These are phyloP conservation scores for Seiridium cupressi DNA, from an alignment of 2,329 filamentous ascomycete species.

Conservation along the genomic window DNA sequence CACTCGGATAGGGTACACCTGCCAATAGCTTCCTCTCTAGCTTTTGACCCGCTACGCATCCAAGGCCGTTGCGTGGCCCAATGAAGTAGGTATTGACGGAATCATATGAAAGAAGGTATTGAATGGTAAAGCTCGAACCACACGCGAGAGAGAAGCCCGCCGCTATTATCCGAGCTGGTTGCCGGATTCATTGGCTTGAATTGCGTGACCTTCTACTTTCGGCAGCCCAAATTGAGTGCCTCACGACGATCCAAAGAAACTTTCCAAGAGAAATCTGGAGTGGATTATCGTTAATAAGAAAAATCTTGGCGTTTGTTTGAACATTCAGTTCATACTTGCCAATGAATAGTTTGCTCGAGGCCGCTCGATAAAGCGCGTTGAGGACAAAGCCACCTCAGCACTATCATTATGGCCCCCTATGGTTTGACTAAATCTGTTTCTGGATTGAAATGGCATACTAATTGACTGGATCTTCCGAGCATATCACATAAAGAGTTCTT, in stretches of 20 bases:
- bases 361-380: too few relatives aligned
- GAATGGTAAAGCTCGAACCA: neutral
- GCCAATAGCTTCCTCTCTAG: neutral
- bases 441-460: too few relatives aligned
- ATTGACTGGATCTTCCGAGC: too few relatives aligned
- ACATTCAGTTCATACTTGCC: neutral
- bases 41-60: neutral
- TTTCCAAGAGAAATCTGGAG: neutral
- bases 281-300: neutral
- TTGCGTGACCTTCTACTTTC: neutral
- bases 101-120: neutral
- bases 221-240: neutral
- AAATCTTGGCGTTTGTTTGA: neutral
- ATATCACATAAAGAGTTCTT: too few relatives aligned
- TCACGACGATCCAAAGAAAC: neutral
- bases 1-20: neutral
- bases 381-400: too few relatives aligned
- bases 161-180: slow-evolving; percentile 1
- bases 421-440: too few relatives aligned
- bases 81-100: neutral
- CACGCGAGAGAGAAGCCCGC: neutral
- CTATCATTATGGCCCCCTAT: too few relatives aligned
- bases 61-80: neutral
- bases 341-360: too few relatives aligned
- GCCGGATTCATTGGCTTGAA: neutral